Conservation (phyloP, 1,284 basidiomycete species). For the Rhizoctonia solani region DNA sequence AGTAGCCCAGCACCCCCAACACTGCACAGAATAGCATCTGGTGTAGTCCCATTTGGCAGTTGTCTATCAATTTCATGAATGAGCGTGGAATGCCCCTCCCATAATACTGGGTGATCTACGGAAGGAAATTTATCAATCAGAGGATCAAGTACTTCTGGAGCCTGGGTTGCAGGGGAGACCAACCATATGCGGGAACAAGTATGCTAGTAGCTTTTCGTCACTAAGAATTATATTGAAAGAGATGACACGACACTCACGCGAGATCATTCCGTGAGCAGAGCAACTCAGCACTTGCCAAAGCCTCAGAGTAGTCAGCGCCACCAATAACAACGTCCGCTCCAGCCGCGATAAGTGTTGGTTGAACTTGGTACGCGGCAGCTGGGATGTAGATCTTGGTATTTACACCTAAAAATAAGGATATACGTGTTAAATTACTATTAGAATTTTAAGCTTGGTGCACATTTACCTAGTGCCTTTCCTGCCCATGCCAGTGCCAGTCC, state of each 20-base stretch:
- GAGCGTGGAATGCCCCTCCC: conserved; percentile 75
- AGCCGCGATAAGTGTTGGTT: conserved; percentile 54
- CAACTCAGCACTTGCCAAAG: conserved; percentile 55
- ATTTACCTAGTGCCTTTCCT: conserved; percentile 56
- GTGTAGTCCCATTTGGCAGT: conserved; percentile 51
- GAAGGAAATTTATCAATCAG: not conserved
- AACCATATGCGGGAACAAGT: conserved; percentile 63
- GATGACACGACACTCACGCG: conserved; percentile 54
- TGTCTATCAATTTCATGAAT: conserved; percentile 63
- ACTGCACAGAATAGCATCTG: conserved; percentile 73
- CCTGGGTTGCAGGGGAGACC: not conserved
- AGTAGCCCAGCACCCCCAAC: conserved; percentile 74
- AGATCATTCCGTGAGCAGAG: conserved; percentile 52
- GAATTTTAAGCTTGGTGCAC: conserved; percentile 60
- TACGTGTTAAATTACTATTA: conserved; percentile 36
- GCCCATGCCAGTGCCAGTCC: conserved; percentile 69
- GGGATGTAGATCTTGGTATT: conserved; percentile 22
- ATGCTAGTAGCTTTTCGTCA: conserved; percentile 49
- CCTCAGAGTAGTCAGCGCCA: conserved; percentile 62
- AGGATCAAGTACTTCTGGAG: not conserved
- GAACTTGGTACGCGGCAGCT: conserved; percentile 6
- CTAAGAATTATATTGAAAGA: not conserved
- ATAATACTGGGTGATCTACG: conserved; percentile 60
- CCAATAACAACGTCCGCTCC: conserved; percentile 59
- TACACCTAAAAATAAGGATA: conserved; percentile 42